Evolutionary conservation across 1,284 basidiomycete species (phyloP), one percentile per base, ranked within the genome.

Genomic region (Anthracocystis setariae): DNA sequence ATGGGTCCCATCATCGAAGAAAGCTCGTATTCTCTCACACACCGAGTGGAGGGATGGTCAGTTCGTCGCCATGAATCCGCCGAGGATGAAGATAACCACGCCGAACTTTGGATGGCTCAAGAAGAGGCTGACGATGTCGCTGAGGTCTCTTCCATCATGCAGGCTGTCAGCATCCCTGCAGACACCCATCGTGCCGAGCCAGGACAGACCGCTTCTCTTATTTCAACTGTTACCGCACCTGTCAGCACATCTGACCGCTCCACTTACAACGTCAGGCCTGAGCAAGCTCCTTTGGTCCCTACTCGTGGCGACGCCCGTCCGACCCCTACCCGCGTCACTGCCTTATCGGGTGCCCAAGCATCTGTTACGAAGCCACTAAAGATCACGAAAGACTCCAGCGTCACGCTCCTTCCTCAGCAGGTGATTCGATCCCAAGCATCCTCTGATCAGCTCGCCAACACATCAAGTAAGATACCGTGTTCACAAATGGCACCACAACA

Each of bases 71-170:
- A 55, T 32, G 42, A 32, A 4, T 63, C 55, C 9, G 46, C 48
- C 13, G 64, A 56, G 10, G 56, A 55, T 10, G 59, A 54, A 12
- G 43, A 40, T 7, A 25, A 39, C 12, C 20, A 40, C 27, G 43
- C 8, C 12, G 62, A 47, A 7, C 44, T 33, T 9, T 32, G 25
- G 37, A 46, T 46, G 25, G 50, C 9, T 25, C 51, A 39, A 18
- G 66, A 64, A 13, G 64, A 71, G 18, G 62, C 47, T 3, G 55
- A 72, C 10, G 69, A 72, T 18, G 69, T 60, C 25, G 69, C 69
- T 2, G 69, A 72, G 29, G 69, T 72, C 3, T 63, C 63, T 15
- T 51, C 54, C 25, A 65, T 71, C 38, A 71, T 66, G 68, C 68
- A 71, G 29, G 47, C 57, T 15, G 60, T 69, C 21, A 47, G 47